A percentile compares a stretch with the other conserved stretches of the same genome.
phyloP scores from a whole-genome alignment of 164 flowering plant species.

The Amborella trichopoda region DNA sequence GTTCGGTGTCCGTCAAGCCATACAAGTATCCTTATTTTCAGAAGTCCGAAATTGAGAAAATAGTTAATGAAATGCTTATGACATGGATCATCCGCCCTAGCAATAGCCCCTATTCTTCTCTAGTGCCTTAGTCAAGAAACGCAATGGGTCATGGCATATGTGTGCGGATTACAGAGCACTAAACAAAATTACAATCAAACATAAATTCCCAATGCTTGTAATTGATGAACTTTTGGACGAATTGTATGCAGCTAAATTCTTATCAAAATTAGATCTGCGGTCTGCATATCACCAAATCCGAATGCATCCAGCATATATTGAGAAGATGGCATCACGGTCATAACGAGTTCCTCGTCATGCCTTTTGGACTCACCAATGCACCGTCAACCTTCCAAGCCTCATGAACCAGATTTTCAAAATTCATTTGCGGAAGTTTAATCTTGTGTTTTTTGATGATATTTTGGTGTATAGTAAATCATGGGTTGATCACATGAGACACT shows the following conservation, averaged over 20 bases:
- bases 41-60: too few relatives aligned
- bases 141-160: slow-evolving; percentile 1
- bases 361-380: slow-evolving; percentile 5
- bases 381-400: slow-evolving; percentile 2
- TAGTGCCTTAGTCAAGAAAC: neutral
- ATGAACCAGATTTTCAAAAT: slow-evolving; percentile 5
- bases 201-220: slow-evolving; percentile 2
- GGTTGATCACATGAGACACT: neutral
- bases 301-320: neutral
- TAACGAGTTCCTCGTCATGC: slow-evolving; percentile 4
- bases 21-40: too few relatives aligned
- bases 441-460: slow-evolving; percentile 14
- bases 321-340: slow-evolving; percentile 6
- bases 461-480: slow-evolving; percentile 1
- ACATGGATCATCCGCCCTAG: too few relatives aligned
- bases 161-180: slow-evolving; percentile 3
- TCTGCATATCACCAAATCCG: slow-evolving; percentile 10
- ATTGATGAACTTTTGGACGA: slow-evolving; percentile 7
- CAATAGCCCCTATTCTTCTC: too few relatives aligned
- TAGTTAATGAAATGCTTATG: too few relatives aligned
- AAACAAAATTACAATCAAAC: slow-evolving; percentile 1
- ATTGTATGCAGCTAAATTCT: slow-evolving; percentile 1
- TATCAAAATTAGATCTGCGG: slow-evolving; percentile 11
- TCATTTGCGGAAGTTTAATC: neutral
- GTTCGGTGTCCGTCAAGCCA: too few relatives aligned